These are phyloP conservation scores for Dalbergia cultrata DNA, from an alignment of 306 rosid genomes.

Conservation along the genomic window DNA sequence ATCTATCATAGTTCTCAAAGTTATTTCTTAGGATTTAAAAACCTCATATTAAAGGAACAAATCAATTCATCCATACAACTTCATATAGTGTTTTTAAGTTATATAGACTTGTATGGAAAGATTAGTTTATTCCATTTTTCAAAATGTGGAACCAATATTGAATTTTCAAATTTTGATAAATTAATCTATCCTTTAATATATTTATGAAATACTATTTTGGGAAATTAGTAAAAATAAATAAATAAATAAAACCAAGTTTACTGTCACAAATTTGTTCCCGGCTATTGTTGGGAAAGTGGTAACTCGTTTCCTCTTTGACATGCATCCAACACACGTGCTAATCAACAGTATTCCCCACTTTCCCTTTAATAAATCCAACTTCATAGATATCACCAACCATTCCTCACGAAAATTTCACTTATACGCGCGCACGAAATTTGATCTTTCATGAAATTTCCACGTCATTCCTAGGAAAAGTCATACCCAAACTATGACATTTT, in stretches of 20 bases:
- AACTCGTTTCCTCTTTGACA: background rate
- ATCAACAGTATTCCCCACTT: background rate
- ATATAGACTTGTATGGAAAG: no score
- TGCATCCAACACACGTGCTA: background rate
- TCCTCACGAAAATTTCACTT: background rate
- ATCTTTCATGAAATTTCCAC: constrained; percentile 9
- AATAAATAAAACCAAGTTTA: background rate
- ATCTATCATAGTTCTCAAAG: no score
- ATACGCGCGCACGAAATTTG: background rate
- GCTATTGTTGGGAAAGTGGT: background rate
- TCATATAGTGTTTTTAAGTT: no score
- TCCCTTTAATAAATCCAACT: background rate
- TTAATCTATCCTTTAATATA: no score
- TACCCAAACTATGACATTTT: background rate
- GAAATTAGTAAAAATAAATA: no score
- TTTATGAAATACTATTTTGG: no score
- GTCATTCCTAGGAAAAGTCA: background rate
- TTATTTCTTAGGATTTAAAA: no score
- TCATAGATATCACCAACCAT: background rate
- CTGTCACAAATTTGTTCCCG: background rate
- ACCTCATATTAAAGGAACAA: no score
- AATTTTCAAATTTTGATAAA: no score
- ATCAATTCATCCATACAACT: no score
- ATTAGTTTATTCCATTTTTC: no score
- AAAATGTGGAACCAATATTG: no score